Base-by-base conservation (phyloP, 257 asterid species). In the Jacaranda mimosifolia region DNA sequence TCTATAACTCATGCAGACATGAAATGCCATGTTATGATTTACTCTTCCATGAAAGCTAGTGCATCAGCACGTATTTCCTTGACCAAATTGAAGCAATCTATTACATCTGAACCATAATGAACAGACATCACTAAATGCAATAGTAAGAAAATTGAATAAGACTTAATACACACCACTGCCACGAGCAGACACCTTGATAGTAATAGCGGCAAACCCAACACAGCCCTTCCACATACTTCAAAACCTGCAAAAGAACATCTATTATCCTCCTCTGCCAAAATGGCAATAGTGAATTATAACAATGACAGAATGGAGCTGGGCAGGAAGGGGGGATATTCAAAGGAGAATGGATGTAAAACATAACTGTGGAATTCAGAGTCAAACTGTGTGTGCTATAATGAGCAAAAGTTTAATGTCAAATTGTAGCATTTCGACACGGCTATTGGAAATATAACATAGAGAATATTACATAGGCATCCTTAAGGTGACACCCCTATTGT, bases 171-270 rank as follows among this genome's bases (percentile, higher is more conserved):
- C 81, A 96, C 98, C 99, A 96, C 77, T 79, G 94, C 99, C 99
- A 96, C 5, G 99, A 96, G 90, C 98, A 90, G 82, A 96, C 99
- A 78, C 98, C 99, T 88, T 96, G 97, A 87, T 87, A 95, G 85
- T 95, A 95, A 86, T 95, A 95, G 84, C 96, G 97, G 91, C 96
- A 91, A 85, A 93, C 94, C 99, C 99, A 95, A 77, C 99, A 95
- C 78, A 95, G 80, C 40, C 99, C 99, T 86, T 93, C 99, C 80
- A 95, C 96, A 77, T 83, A 95, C 83, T 93, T 93, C 83, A 85
- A 85, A 63, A 95, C 97, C 98, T 93, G 91, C 85, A 87, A 80
- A 80, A 65, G 39, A 40, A 51, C 14, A 68, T 19, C 59, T 35
- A 40, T 79, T 45, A 84, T 79, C 77, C 64, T 74, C 73, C 68